These are phyloP conservation scores for Haplosporangium gracile DNA, from an alignment of 192 early-diverging fungal genomes.

Conservation along the genomic window DNA sequence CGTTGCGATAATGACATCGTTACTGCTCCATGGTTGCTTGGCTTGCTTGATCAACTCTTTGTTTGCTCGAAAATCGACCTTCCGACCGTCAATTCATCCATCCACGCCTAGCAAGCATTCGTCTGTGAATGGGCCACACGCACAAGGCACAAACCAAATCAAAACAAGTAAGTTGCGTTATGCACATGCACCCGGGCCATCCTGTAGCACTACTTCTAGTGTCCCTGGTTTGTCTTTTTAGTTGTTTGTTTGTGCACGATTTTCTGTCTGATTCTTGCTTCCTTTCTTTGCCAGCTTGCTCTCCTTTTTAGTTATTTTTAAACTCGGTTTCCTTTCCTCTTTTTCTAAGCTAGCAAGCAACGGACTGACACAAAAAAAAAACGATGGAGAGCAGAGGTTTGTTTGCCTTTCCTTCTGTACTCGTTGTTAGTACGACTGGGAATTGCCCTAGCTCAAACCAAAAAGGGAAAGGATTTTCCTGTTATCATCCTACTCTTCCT, in stretches of 20 bases:
- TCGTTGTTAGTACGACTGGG: background rate
- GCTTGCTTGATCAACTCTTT: background rate
- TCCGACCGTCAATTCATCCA: background rate
- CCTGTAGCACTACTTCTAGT: background rate
- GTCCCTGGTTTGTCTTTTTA: background rate
- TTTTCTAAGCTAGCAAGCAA: background rate
- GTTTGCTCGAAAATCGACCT: background rate
- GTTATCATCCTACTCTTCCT: background rate
- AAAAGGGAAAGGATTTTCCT: background rate
- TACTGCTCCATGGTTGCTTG: background rate
- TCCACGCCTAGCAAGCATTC: background rate
- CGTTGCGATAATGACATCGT: background rate
- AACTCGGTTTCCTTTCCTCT: background rate
- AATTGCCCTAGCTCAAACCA: background rate
- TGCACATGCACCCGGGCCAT: slow-evolving; percentile 11
- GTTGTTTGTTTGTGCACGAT: background rate
- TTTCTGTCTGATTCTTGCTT: background rate
- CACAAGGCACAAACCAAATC: background rate
- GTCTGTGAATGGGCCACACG: background rate
- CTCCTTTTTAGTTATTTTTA: background rate
- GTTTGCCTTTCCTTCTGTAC: background rate
- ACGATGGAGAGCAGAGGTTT: background rate
- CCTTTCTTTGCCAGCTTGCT: background rate
- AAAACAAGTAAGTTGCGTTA: background rate
- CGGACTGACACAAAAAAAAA: background rate